Percentiles rank a stretch among this genome's conserved stretches.
These are phyloP conservation scores for Metarhizium brunneum DNA, from an alignment of 2,329 filamentous ascomycete species.

Conservation along the genomic window DNA sequence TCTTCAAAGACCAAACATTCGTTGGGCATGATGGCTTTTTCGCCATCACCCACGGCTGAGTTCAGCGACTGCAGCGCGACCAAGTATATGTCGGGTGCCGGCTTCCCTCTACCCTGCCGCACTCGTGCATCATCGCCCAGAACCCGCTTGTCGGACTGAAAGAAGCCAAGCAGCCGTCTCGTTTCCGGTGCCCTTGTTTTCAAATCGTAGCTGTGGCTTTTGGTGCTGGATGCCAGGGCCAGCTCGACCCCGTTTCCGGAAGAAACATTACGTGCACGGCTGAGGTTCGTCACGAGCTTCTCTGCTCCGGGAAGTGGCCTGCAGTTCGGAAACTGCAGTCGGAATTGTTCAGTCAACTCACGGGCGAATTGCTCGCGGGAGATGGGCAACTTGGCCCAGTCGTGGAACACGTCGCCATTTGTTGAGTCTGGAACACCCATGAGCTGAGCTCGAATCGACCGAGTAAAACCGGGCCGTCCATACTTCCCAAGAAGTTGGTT, in stretches of 20 bases:
- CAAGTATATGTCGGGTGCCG: neutral
- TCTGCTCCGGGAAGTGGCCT: neutral
- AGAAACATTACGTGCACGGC: neutral
- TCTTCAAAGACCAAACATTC: constrained; percentile 4
- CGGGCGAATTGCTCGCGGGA: neutral
- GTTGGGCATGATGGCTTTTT: neutral
- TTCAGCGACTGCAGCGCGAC: neutral
- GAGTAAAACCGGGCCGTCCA: neutral
- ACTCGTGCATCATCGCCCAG: neutral
- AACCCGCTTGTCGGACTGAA: neutral
- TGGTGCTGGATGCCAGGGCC: constrained; percentile 1
- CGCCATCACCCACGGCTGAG: neutral
- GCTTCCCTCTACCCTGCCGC: neutral
- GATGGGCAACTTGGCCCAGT: neutral
- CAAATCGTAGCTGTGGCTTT: neutral
- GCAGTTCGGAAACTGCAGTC: neutral
- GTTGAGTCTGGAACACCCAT: neutral
- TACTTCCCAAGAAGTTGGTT: neutral
- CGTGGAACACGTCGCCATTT: neutral
- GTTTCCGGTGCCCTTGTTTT: neutral
- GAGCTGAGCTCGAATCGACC: neutral
- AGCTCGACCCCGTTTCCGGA: neutral
- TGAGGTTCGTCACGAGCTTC: neutral
- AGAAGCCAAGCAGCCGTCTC: neutral
- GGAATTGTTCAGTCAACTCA: neutral